Evolutionary conservation across 1,284 basidiomycete species (phyloP), one percentile per base, ranked within the genome.

Genomic region (Papiliotrema fonsecae): DNA sequence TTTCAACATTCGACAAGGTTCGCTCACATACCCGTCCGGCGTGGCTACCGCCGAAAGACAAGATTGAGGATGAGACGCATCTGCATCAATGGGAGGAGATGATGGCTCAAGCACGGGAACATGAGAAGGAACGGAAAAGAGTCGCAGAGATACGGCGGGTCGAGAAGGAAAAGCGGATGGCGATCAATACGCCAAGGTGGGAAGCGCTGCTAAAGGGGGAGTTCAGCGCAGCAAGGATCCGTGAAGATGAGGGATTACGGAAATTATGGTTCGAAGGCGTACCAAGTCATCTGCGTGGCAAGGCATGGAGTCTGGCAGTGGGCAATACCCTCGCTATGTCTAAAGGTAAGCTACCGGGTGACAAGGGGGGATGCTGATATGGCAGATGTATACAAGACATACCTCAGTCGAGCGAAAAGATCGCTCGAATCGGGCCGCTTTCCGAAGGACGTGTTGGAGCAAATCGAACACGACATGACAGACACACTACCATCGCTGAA

Each of bases 201-300:
- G 69, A 73, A 34, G 44, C 51, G 1, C 35, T 71, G 47, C 54
- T 75, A 10, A 25, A 25, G 46, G 44, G 16, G 55, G 62, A 57
- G 2, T 68, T 64, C 42, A 55, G 42, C 16, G 54, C 50, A n/a
- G 42, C 26, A 4, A 66, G 54, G 35, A 51, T 67, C 27, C 52
- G 49, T n/a, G 45, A 32, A 1, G 61, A 71, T 52, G 41, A 80
- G 0, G 71, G 70, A 1, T 73, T 94, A 45, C 79, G 87, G 36
- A 81, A 79, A 60, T 63, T 97, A 16, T 98, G 94, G 94, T 94
- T 92, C 85, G 80, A 82, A 39, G 94, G 94, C 6, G 85, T 93
- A 45, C 94, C 94, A 0, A 82, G 85, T 0, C 87, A 88, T 67
- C 75, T 94, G 47, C 80, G 94, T 36, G 87, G 88, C 1, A 76